Conservation (phyloP, 768 basidiomycete genomes). For the Russula dissimulans region DNA sequence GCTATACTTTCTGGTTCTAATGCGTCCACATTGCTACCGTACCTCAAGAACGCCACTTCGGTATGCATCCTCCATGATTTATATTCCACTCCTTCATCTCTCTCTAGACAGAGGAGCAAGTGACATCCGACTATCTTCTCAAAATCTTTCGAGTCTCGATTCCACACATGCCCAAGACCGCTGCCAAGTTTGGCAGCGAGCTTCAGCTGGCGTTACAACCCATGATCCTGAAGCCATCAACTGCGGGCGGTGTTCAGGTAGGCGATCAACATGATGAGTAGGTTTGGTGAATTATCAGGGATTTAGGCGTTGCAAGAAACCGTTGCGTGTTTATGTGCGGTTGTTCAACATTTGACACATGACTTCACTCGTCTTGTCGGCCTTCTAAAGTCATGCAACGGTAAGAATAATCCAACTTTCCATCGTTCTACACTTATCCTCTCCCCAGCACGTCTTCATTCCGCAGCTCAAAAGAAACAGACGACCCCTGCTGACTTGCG, state of each 20-base stretch:
- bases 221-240: constrained; percentile 84
- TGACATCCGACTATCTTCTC: constrained; percentile 76
- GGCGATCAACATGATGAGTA: constrained; percentile 18
- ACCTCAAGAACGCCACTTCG: constrained; percentile 73
- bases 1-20: constrained; percentile 73
- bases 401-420: constrained; percentile 31
- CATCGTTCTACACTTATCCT: not conserved
- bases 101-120: constrained; percentile 68
- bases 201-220: constrained; percentile 74
- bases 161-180: constrained; percentile 84
- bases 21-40: constrained; percentile 81
- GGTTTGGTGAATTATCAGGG: not conserved
- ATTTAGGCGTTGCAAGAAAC: constrained; percentile 77
- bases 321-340: constrained; percentile 85
- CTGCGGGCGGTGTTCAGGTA: constrained; percentile 57
- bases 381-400: constrained; percentile 78
- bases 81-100: not conserved
- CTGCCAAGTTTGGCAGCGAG: constrained; percentile 79
- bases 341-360: constrained; percentile 77
- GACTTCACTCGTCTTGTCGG: constrained; percentile 73
- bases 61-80: constrained; percentile 34
- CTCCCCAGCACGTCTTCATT: constrained; percentile 50
- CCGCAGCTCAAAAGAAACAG: constrained; percentile 40
- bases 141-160: constrained; percentile 82
- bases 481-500: constrained; percentile 42